phyloP scores from a whole-genome alignment of 164 flowering plant genomes.

The Houttuynia cordata region DNA sequence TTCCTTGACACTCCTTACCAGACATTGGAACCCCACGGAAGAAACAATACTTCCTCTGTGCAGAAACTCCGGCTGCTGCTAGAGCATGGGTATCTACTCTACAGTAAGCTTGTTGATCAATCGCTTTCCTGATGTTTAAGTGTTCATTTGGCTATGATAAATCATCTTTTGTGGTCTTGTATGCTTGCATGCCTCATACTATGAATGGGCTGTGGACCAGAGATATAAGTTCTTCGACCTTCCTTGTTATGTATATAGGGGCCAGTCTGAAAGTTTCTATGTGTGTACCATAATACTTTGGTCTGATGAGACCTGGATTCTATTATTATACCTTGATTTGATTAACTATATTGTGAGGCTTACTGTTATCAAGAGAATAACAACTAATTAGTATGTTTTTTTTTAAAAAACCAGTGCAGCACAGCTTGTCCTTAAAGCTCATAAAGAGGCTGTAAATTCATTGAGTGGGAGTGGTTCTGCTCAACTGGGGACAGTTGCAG shows the following conservation, averaged over 20 bases:
- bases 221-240: background rate
- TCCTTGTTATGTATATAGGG: background rate
- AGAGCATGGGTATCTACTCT: constrained; percentile 97
- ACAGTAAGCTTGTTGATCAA: constrained; percentile 48
- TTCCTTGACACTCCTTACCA: constrained; percentile 35
- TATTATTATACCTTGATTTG: no score
- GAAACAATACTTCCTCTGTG: constrained; percentile 86
- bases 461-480: constrained; percentile 85
- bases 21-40: constrained; percentile 97
- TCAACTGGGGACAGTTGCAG: constrained; percentile 78
- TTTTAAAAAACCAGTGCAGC: constrained; percentile 55
- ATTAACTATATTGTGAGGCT: no score
- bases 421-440: constrained; percentile 85
- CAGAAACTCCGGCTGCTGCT: constrained; percentile 98
- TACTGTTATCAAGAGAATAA: no score
- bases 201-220: background rate
- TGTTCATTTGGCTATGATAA: background rate
- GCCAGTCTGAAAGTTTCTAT: background rate
- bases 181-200: background rate
- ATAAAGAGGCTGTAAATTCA: constrained; percentile 92
- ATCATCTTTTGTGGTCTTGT: background rate
- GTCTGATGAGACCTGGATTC: no score
- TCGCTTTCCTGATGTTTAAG: background rate
- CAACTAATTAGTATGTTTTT: no score
- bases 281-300: no score